Conservation (phyloP, 1,284 basidiomycete species). For the Pyrrhoderma noxium region DNA sequence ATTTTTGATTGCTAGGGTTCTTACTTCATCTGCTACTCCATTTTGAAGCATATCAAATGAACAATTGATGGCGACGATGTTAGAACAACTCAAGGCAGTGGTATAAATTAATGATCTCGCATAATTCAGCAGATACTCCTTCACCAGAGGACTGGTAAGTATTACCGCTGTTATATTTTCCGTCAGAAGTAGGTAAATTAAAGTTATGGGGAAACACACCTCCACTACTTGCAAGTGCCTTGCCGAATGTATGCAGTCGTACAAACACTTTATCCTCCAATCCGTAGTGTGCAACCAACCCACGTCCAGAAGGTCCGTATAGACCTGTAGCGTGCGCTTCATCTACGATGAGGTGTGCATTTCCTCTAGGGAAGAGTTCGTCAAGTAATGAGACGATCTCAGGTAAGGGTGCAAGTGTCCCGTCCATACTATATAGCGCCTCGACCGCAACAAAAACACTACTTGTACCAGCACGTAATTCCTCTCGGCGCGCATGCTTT, state of each 20-base stretch:
- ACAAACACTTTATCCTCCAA: constrained; percentile 46
- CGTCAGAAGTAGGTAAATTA: constrained; percentile 2
- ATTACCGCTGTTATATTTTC: constrained; percentile 56
- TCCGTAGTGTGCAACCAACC: constrained; percentile 57
- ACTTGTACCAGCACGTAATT: constrained; percentile 29
- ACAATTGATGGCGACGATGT: constrained; percentile 66
- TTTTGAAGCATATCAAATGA: constrained; percentile 74
- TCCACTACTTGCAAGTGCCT: constrained; percentile 67
- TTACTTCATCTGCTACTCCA: constrained; percentile 52
- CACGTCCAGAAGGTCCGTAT: constrained; percentile 74
- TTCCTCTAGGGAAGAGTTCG: constrained; percentile 48
- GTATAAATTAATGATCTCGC: constrained; percentile 89
- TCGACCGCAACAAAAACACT: constrained; percentile 78
- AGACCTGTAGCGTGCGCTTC: constrained; percentile 86
- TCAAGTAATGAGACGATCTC: constrained; percentile 59
- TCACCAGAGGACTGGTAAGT: constrained; percentile 63
- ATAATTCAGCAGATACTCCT: constrained; percentile 88
- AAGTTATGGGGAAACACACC: constrained; percentile 42
- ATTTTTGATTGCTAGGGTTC: no score
- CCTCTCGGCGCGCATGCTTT: constrained; percentile 25
- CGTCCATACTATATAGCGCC: constrained; percentile 93
- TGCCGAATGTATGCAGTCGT: constrained; percentile 55
- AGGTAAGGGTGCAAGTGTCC: constrained; percentile 74
- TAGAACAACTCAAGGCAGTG: constrained; percentile 71
- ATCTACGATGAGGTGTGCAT: constrained; percentile 73